These are phyloP conservation scores for Yueomyces sinensis DNA, from an alignment of 805 yeast genomes.

Conservation along the genomic window DNA sequence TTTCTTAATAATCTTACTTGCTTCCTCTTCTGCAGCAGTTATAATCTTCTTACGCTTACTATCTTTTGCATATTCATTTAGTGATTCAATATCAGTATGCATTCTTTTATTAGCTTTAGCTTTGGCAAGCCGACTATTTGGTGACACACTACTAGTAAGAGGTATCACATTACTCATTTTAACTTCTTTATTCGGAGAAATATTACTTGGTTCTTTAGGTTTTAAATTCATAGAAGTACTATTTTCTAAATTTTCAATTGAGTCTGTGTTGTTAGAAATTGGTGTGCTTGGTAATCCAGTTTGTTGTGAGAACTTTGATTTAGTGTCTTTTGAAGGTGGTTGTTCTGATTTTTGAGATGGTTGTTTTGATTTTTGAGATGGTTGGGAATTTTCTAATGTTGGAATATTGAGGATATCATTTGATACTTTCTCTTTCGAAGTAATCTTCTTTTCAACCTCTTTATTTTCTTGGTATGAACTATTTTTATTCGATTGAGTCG, in stretches of 20 bases:
- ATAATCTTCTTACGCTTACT: conserved; percentile 28
- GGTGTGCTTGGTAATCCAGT: too few relatives aligned
- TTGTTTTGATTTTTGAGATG: too few relatives aligned
- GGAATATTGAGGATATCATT: too few relatives aligned
- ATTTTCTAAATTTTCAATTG: neutral
- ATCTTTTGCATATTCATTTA: conserved; percentile 48
- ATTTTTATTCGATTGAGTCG: too few relatives aligned
- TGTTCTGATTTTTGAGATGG: too few relatives aligned
- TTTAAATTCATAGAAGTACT: neutral
- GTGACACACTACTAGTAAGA: neutral
- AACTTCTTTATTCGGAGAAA: neutral
- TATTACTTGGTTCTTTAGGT: neutral
- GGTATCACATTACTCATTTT: neutral
- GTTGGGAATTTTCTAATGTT: too few relatives aligned
- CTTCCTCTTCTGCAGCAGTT: conserved; percentile 25
- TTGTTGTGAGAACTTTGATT: too few relatives aligned
- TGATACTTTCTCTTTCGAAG: too few relatives aligned
- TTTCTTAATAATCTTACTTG: conserved; percentile 15
- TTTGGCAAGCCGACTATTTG: conserved; percentile 44
- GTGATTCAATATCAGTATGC: conserved; percentile 56
- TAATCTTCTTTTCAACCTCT: too few relatives aligned
- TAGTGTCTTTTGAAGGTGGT: too few relatives aligned
- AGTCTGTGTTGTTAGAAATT: too few relatives aligned
- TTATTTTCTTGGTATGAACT: too few relatives aligned
- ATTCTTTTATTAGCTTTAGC: conserved; percentile 52